Conservation (phyloP, 1,284 basidiomycete species). For the Wolfiporia cocos region DNA sequence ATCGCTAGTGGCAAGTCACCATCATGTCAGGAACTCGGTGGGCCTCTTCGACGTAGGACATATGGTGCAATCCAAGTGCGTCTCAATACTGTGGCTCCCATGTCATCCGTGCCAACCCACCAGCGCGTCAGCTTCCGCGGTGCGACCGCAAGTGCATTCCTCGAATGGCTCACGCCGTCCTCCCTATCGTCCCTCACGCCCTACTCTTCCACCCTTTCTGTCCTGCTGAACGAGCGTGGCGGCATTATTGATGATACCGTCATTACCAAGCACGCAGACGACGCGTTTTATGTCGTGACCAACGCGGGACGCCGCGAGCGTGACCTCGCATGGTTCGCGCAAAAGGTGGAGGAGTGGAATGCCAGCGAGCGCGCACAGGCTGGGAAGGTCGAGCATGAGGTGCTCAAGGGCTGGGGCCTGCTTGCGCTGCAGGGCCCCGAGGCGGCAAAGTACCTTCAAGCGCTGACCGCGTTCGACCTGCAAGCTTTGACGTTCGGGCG, state of each 20-base stretch:
- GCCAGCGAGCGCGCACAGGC: constrained; percentile 36
- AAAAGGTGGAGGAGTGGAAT: constrained; percentile 76
- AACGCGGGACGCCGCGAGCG: constrained; percentile 86
- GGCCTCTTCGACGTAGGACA: constrained; percentile 98
- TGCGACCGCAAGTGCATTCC: constrained; percentile 67
- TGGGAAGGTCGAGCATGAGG: constrained; percentile 73
- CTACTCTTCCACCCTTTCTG: constrained; percentile 79
- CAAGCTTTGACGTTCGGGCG: constrained; percentile 73
- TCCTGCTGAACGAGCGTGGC: constrained; percentile 83
- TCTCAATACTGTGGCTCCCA: too few relatives aligned
- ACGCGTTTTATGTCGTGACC: constrained; percentile 92
- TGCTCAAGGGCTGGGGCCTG: constrained; percentile 84
- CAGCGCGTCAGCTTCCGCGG: constrained; percentile 59
- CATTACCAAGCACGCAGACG: constrained; percentile 77
- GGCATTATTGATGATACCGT: constrained; percentile 96
- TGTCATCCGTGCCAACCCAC: constrained; percentile 4
- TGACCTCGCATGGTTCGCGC: constrained; percentile 77
- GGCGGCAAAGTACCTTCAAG: constrained; percentile 74
- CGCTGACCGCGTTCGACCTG: constrained; percentile 71
- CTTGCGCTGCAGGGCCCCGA: constrained; percentile 91
- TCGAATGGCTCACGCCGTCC: constrained; percentile 83
- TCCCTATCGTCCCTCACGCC: constrained; percentile 62
- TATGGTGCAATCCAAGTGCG: constrained; percentile 88
- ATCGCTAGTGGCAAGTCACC: constrained; percentile 79
- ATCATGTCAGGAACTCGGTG: constrained; percentile 79